Conservation (phyloP, 1,284 basidiomycete genomes). For the Retiboletus flavoniger region DNA sequence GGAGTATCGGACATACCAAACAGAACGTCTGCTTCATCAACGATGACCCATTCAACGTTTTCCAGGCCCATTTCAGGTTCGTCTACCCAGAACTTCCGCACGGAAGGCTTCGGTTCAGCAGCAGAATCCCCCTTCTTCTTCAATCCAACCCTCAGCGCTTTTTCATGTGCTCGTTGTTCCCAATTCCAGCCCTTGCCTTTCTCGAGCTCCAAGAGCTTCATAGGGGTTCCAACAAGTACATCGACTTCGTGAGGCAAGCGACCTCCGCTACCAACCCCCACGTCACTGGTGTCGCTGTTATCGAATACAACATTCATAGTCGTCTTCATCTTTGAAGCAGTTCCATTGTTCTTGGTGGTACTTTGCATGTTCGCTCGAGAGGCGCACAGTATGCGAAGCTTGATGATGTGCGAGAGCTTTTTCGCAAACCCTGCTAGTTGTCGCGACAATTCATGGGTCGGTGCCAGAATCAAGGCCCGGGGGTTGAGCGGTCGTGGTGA, state of each 20-base stretch:
- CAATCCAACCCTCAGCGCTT: constrained; percentile 23
- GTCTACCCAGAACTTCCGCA: constrained; percentile 37
- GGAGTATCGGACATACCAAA: constrained; percentile 54
- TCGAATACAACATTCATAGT: constrained; percentile 19
- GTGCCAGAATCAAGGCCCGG: constrained; percentile 76
- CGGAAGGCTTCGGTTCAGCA: constrained; percentile 28
- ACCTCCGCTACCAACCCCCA: constrained; percentile 13
- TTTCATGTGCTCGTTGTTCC: constrained; percentile 35
- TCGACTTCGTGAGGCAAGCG: constrained; percentile 51
- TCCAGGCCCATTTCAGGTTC: constrained; percentile 57
- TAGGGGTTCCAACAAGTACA: constrained; percentile 75
- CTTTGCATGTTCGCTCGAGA: constrained; percentile 58
- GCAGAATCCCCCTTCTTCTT: constrained; percentile 23
- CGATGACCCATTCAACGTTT: constrained; percentile 78
- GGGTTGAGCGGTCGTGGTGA: constrained; percentile 48
- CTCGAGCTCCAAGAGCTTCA: constrained; percentile 71
- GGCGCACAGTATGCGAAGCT: constrained; percentile 71
- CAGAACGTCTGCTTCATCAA: constrained; percentile 89
- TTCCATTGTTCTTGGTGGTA: constrained; percentile 36
- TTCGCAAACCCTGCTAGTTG: constrained; percentile 78
- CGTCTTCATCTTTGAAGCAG: constrained; percentile 52
- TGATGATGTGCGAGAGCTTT: constrained; percentile 67
- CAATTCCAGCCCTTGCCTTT: constrained; percentile 67
- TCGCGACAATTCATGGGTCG: constrained; percentile 84
- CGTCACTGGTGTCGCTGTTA: constrained; percentile 16